These are phyloP conservation scores for Tetradesmus obliquus DNA, from an alignment of 139 green algal species.

Conservation along the genomic window DNA sequence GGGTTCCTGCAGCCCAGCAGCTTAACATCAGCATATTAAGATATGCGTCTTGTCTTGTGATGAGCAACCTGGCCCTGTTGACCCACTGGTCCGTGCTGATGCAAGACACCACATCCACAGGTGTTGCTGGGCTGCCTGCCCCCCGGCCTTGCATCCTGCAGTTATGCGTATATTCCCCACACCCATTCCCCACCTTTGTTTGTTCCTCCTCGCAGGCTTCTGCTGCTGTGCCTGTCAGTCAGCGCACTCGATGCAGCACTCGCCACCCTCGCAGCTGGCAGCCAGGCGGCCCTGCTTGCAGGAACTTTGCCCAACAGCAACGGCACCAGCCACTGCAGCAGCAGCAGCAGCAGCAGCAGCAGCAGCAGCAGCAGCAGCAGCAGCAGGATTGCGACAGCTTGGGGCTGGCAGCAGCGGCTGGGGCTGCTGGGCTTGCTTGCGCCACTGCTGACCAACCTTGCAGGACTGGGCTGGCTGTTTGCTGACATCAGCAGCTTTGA, in stretches of 20 bases:
- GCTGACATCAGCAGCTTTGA: constrained; percentile 3
- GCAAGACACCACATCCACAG: too few relatives aligned
- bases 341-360: background rate
- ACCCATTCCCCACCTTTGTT: background rate
- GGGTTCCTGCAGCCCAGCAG: too few relatives aligned
- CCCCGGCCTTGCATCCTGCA: background rate
- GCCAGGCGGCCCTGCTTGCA: background rate
- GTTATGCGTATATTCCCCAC: background rate
- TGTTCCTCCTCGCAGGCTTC: background rate
- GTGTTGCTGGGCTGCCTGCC: too few relatives aligned
- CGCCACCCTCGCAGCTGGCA: background rate
- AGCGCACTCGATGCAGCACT: background rate
- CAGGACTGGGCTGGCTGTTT: constrained; percentile 19
- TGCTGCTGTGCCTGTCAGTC: background rate
- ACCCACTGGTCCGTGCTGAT: too few relatives aligned
- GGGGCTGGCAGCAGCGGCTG: constrained; percentile 18
- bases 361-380: background rate
- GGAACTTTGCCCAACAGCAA: background rate
- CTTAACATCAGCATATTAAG: too few relatives aligned
- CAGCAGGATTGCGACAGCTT: background rate
- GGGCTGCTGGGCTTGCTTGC: constrained; percentile 6
- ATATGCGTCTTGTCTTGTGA: too few relatives aligned
- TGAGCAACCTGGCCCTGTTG: too few relatives aligned
- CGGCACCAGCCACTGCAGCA: background rate
- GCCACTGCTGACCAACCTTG: constrained; percentile 2